A percentile compares a stretch with the other conserved stretches of the same genome.
Evolutionary conservation across 2,329 filamentous ascomycete genomes (phyloP).

Genomic region (Xylariaceae sp.): DNA sequence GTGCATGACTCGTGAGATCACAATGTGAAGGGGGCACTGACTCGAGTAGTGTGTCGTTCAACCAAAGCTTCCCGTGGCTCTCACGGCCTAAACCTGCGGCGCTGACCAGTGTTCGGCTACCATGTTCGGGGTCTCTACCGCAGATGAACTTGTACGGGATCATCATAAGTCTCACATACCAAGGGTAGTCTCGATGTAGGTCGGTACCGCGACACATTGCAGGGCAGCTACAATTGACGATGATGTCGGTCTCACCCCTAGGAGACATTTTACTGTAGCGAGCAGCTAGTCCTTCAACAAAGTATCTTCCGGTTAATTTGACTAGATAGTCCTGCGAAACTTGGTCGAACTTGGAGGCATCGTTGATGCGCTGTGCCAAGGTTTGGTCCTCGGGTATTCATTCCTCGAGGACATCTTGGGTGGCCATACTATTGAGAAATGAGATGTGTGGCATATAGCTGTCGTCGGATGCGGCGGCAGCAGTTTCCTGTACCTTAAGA

Average conservation of each 20-base stretch:
- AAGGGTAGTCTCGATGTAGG: conserved; percentile 10
- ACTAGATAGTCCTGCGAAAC: conserved; percentile 38
- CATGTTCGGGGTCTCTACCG: conserved; percentile 15
- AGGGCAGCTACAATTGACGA: conserved; percentile 19
- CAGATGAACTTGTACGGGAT: conserved; percentile 15
- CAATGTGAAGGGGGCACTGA: not conserved
- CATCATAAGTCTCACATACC: not conserved
- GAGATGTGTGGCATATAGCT: conserved; percentile 47
- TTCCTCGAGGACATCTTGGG: conserved; percentile 26
- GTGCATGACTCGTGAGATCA: not conserved
- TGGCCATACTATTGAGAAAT: conserved; percentile 43
- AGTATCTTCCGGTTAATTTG: conserved; percentile 44
- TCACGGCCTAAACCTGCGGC: conserved; percentile 15
- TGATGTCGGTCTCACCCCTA: conserved; percentile 1
- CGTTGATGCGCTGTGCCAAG: conserved; percentile 24
- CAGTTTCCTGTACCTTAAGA: conserved; percentile 49
- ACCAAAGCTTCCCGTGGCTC: conserved; percentile 20
- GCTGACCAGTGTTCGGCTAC: conserved; percentile 17
- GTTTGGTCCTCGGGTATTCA: conserved; percentile 23
- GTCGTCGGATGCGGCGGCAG: conserved; percentile 25
- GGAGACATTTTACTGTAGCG: not conserved
- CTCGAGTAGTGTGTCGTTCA: conserved; percentile 9
- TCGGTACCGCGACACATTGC: conserved; percentile 20
- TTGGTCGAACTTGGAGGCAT: conserved; percentile 26
- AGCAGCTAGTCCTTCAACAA: conserved; percentile 39